A percentile compares a stretch with the other conserved stretches of the same genome.
Evolutionary conservation across 805 yeast genomes (phyloP).

Genomic region (Saccharomycopsis babjevae): DNA sequence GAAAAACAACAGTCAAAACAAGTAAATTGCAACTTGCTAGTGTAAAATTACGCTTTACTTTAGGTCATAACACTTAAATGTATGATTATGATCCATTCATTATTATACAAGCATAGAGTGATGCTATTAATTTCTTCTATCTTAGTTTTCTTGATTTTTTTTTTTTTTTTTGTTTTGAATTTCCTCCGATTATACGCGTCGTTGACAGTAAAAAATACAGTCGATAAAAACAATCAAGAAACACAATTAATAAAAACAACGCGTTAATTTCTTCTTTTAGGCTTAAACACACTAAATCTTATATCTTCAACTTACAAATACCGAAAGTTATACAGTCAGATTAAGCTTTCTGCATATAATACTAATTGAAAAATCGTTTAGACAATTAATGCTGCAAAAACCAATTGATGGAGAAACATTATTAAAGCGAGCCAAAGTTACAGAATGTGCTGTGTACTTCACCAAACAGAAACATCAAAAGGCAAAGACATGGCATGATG

Average conservation of each 20-base stretch:
- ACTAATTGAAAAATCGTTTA: too few relatives aligned
- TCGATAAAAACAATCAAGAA: background rate
- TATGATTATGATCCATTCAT: too few relatives aligned
- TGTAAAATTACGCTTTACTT: background rate
- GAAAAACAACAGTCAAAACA: background rate
- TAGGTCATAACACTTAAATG: too few relatives aligned
- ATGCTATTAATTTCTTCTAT: background rate
- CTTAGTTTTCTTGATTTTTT: background rate
- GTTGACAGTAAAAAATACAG: background rate
- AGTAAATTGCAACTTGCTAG: background rate
- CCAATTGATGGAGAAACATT: background rate
- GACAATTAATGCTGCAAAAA: background rate
- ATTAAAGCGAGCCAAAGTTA: slow-evolving; percentile 31
- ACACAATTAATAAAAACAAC: background rate
- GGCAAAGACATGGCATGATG: slow-evolving; percentile 44
- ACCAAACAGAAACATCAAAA: slow-evolving; percentile 37
- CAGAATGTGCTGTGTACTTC: slow-evolving; percentile 38
- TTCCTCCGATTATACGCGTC: background rate
- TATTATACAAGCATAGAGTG: too few relatives aligned
- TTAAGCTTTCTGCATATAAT: too few relatives aligned
- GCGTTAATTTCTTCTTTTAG: background rate
- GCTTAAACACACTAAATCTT: background rate
- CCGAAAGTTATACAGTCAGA: too few relatives aligned
- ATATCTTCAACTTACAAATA: too few relatives aligned
- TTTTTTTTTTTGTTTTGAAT: background rate